phyloP scores from a whole-genome alignment of 2,329 filamentous ascomycete species.

The Eutypella sp. region DNA sequence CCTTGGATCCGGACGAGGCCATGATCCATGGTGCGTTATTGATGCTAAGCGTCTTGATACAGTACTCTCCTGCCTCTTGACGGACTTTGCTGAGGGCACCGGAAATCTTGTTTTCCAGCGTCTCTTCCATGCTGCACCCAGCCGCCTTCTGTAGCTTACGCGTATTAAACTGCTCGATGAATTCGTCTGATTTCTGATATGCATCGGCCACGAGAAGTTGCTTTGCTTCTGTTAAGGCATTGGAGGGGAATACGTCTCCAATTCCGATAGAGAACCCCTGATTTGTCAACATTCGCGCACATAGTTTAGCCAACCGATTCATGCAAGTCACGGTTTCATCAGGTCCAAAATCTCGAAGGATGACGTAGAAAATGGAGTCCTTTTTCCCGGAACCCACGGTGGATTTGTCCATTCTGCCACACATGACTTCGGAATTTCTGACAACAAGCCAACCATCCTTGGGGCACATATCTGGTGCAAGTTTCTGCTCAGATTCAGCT shows the following conservation, averaged over 20 bases:
- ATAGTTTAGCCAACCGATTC: constrained; percentile 89
- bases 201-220: constrained; percentile 70
- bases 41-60: constrained; percentile 82
- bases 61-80: constrained; percentile 84
- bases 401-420: constrained; percentile 94
- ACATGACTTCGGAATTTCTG: constrained; percentile 96
- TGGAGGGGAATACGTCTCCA: constrained; percentile 84
- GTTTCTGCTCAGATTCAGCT: constrained; percentile 43
- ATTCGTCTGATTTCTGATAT: constrained; percentile 74
- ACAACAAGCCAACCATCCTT: constrained; percentile 91
- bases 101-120: constrained; percentile 83
- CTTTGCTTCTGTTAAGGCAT: constrained; percentile 66
- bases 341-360: constrained; percentile 89
- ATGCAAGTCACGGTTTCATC: constrained; percentile 85
- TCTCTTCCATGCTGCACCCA: constrained; percentile 87
- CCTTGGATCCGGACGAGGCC: constrained; percentile 96
- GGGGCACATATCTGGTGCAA: constrained; percentile 66
- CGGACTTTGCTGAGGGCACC: constrained; percentile 89
- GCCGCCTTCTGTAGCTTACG: constrained; percentile 81
- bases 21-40: constrained; percentile 94
- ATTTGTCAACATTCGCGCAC: constrained; percentile 81
- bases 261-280: constrained; percentile 96
- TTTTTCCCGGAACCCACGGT: constrained; percentile 98
- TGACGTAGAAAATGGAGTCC: constrained; percentile 94
- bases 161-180: constrained; percentile 74